Evolutionary conservation across 805 yeast species (phyloP).

Genomic region (Lachancea kluyveri): DNA sequence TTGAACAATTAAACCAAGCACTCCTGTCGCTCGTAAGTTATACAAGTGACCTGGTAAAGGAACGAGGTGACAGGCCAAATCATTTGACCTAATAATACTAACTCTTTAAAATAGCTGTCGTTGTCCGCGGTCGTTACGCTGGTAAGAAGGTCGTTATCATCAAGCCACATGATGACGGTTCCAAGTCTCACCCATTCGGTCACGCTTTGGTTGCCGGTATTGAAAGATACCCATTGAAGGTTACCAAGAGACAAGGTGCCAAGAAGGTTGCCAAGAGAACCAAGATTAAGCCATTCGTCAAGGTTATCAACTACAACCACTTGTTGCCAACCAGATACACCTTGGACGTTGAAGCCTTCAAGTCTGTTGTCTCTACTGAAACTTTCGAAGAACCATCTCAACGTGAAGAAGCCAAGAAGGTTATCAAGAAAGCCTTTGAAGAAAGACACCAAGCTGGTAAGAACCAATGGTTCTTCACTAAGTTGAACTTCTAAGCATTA

Average conservation of each 20-base stretch:
- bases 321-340: constrained; percentile 99
- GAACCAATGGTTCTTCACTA: constrained; percentile 99
- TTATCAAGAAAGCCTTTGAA: constrained; percentile 97
- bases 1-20: too few relatives aligned
- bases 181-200: constrained; percentile 98
- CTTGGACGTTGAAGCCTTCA: constrained; percentile 93
- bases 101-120: constrained; percentile 65
- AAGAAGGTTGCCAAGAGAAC: constrained; percentile 97
- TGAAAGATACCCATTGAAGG: constrained; percentile 97
- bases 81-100: too few relatives aligned
- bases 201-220: constrained; percentile 99
- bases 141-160: constrained; percentile 99
- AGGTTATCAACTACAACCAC: constrained; percentile 99
- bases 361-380: constrained; percentile 85
- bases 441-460: constrained; percentile 99
- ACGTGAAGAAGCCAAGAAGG: constrained; percentile 98
- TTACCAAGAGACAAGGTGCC: constrained; percentile 89
- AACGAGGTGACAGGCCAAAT: too few relatives aligned
- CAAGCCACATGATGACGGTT: constrained; percentile 97
- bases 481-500: constrained; percentile 73
- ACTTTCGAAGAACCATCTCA: constrained; percentile 96
- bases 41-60: too few relatives aligned
- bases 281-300: constrained; percentile 98
- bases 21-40: too few relatives aligned
- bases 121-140: constrained; percentile 99